Evolutionary conservation across 1,139 yeast species (phyloP).

Genomic region (Yamadazyma atlantica): DNA sequence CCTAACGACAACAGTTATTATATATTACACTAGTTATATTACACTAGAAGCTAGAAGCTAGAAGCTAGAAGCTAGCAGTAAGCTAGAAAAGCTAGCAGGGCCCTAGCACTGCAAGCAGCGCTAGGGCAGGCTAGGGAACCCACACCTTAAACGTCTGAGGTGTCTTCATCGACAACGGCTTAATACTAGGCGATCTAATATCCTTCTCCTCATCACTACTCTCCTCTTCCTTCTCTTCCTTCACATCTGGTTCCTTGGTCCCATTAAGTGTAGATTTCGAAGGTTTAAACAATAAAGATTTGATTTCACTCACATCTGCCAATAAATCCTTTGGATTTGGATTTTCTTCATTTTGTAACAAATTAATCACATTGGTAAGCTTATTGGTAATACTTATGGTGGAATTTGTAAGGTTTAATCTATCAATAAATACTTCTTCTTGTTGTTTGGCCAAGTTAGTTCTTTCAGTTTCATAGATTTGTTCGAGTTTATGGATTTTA

Average conservation of each 20-base stretch:
- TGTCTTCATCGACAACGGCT: slow-evolving; percentile 76
- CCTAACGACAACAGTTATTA: too few species aligned
- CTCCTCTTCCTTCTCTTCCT: slow-evolving; percentile 5
- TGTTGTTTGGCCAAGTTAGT: slow-evolving; percentile 73
- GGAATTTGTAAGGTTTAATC: slow-evolving; percentile 68
- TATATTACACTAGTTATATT: too few species aligned
- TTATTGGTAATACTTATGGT: slow-evolving; percentile 53
- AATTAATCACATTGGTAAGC: slow-evolving; percentile 42
- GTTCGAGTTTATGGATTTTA: slow-evolving; percentile 72
- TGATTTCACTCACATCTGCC: slow-evolving; percentile 41
- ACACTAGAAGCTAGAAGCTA: too few species aligned
- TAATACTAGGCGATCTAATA: slow-evolving; percentile 30
- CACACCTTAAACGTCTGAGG: slow-evolving; percentile 89
- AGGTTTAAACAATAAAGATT: slow-evolving; percentile 52
- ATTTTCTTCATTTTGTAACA: slow-evolving; percentile 25
- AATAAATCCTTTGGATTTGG: slow-evolving; percentile 13
- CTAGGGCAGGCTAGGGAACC: slow-evolving; percentile 60
- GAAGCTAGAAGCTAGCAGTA: too few species aligned
- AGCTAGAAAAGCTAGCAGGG: too few species aligned
- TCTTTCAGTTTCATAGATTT: slow-evolving; percentile 75
- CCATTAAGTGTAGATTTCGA: slow-evolving; percentile 32
- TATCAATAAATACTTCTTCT: slow-evolving; percentile 76
- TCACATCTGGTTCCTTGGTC: slow-evolving; percentile 3
- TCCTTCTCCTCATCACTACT: slow-evolving; percentile 17
- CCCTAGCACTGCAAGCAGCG: too few species aligned